These are phyloP conservation scores for Eimeria praecox DNA, from an alignment of 169 alveolate genomes.

Conservation along the genomic window DNA sequence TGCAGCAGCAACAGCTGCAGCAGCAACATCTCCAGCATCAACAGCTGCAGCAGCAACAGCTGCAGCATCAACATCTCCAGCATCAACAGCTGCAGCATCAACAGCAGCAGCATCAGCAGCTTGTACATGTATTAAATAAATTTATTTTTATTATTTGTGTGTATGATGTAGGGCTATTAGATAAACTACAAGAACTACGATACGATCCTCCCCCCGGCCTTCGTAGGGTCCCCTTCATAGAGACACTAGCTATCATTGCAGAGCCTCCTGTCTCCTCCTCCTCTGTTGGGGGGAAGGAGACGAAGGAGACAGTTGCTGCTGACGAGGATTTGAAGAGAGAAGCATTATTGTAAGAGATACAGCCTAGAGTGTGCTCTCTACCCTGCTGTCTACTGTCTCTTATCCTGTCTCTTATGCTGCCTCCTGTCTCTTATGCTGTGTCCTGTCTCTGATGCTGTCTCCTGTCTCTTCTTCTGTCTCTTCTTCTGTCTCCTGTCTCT, in stretches of 20 bases:
- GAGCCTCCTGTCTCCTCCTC: not conserved
- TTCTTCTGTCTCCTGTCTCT: not conserved
- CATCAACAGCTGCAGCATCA: too few relatives aligned
- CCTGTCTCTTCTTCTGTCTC: not conserved
- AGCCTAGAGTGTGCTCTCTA: not conserved
- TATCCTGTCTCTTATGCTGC: not conserved
- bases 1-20: too few relatives aligned
- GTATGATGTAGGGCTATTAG: conserved; percentile 29
- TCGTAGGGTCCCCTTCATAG: conserved; percentile 79
- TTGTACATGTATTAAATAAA: too few relatives aligned
- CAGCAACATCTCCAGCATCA: too few relatives aligned
- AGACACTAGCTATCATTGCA: conserved; percentile 76
- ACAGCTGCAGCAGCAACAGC: too few relatives aligned
- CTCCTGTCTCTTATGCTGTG: not conserved
- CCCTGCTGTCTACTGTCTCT: not conserved
- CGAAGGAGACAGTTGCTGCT: not conserved
- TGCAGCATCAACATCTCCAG: too few relatives aligned
- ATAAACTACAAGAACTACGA: conserved; percentile 75
- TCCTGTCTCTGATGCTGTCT: not conserved
- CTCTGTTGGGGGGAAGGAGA: too few relatives aligned
- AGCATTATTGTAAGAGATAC: conserved; percentile 28
- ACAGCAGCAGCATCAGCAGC: too few relatives aligned
- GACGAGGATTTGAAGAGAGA: conserved; percentile 68
- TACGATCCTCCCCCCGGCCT: conserved; percentile 79
- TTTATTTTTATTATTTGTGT: not conserved